phyloP scores from a whole-genome alignment of 768 basidiomycete genomes.

The Chalciporus pseudorubinellus region DNA sequence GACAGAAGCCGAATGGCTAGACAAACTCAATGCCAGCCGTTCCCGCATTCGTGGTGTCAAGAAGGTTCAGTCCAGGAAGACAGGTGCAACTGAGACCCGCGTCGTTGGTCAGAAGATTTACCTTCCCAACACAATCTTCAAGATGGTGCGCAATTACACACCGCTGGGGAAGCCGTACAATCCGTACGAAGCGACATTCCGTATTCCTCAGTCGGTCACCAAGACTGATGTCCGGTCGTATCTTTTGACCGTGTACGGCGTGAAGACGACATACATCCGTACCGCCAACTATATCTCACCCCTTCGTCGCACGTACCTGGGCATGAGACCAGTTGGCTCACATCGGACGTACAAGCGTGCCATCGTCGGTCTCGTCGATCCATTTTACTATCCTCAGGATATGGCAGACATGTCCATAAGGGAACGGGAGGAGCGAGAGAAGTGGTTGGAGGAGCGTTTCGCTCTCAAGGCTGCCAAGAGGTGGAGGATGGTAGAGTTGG shows the following conservation, averaged over 20 bases:
- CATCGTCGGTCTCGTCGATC: conserved; percentile 86
- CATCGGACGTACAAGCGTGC: conserved; percentile 83
- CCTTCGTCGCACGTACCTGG: conserved; percentile 30
- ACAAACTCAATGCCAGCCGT: conserved; percentile 53
- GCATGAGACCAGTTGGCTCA: conserved; percentile 31
- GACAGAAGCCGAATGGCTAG: conserved; percentile 59
- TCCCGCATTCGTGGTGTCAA: conserved; percentile 69
- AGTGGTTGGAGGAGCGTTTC: conserved; percentile 65
- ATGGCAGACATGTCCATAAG: conserved; percentile 71
- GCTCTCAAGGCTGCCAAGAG: conserved; percentile 36
- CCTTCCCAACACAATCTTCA: conserved; percentile 84
- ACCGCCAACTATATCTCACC: conserved; percentile 87
- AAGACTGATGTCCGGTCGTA: conserved; percentile 92
- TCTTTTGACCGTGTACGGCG: conserved; percentile 79
- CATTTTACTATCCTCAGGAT: conserved; percentile 89
- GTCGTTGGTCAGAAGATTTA: conserved; percentile 83
- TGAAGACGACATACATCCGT: conserved; percentile 89
- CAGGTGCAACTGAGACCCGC: conserved; percentile 43
- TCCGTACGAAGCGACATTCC: conserved; percentile 93
- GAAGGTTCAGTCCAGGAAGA: conserved; percentile 35
- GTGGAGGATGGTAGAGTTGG: conserved; percentile 31
- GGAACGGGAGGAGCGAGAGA: conserved; percentile 52
- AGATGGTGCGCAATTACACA: conserved; percentile 81
- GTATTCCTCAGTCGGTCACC: conserved; percentile 83
- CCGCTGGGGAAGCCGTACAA: conserved; percentile 80